These are phyloP conservation scores for Kodamaea sagamina DNA, from an alignment of 805 yeast genomes.

Conservation along the genomic window DNA sequence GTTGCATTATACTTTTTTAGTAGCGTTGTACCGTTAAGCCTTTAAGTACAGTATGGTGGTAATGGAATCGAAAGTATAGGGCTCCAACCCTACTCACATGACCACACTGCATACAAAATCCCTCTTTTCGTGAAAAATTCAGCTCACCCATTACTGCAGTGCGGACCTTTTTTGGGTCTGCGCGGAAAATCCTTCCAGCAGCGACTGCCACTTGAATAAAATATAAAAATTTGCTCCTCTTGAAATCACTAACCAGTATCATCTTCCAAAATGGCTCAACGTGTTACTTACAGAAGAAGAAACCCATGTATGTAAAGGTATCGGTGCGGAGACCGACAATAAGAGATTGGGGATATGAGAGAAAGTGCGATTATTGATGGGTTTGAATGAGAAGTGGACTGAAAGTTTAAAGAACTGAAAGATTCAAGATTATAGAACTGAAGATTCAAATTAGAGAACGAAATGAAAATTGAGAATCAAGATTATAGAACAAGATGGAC, in stretches of 20 bases:
- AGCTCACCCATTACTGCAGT: not conserved
- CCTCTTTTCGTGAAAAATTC: not conserved
- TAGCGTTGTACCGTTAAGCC: no score
- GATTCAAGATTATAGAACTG: no score
- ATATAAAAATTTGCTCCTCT: constrained; percentile 18
- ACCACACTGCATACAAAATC: not conserved
- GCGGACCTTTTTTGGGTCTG: not conserved
- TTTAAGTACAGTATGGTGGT: no score
- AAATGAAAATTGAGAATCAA: no score
- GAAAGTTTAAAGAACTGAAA: no score
- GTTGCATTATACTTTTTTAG: no score
- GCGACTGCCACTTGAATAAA: not conserved
- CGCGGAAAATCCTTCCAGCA: no score
- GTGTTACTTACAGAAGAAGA: constrained; percentile 99
- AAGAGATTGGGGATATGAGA: not conserved
- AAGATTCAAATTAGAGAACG: no score
- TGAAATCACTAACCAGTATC: constrained; percentile 19
- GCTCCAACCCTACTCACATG: constrained; percentile 18
- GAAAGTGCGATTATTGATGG: not conserved
- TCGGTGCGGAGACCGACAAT: not conserved
- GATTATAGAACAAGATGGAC: no score
- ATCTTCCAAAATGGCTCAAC: constrained; percentile 86
- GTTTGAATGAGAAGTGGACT: no score
- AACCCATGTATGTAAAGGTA: constrained; percentile 67
- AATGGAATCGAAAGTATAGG: no score